Base-by-base conservation (phyloP, 2,329 filamentous ascomycete genomes). In the Scytalidium sp. region DNA sequence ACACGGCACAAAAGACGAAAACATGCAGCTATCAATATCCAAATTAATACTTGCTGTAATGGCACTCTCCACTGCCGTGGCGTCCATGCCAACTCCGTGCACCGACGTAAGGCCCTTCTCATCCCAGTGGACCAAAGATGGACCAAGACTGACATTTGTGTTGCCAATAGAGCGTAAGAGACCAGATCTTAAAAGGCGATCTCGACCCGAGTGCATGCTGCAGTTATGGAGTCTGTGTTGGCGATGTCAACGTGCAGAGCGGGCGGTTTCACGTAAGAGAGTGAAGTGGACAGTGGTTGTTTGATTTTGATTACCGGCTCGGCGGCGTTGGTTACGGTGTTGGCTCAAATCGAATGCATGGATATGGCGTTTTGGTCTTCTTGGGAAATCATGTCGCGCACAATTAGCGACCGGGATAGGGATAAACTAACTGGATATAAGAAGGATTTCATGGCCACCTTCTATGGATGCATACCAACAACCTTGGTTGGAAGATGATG, bases 171-270 rank as follows among this genome's bases (percentile, higher is more conserved):
- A 48, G 25, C 50, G 45, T 44, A 45, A 45, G 56, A 53, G 61
- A 63, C 45, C 50, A 46, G 9, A 55, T 64, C 22, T 57, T 64
- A 27, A 50, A 40, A 5, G 61, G 61, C 3, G 41, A 58, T 9
- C 42, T 62, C n/a, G 56, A 57, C 27, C 52, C 58, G 3, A 53
- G 45, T 13, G 57, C 56, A 11, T 64, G 61, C 47, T 64, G 61
- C 43, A 55, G 41, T 20, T 62, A 62, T 40, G 61, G 61, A 11
- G 45, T 57, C 2, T 64, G 61, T 22, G 13, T 46, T n/a, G 11
- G 54, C 53, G 43, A 32, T 21, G 55, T 60, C 44, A 60, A 58
- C 44, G 51, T 57, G n/a, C 55, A 53, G 45, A 55, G 53, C 19
- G 58, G 49, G 27, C 57, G 43, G 32, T 36, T 36, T 10, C 32